A percentile compares a stretch with the other conserved stretches of the same genome.
Evolutionary conservation across 2,329 filamentous ascomycete species (phyloP).

Genomic region (Pseudonectria buxi): DNA sequence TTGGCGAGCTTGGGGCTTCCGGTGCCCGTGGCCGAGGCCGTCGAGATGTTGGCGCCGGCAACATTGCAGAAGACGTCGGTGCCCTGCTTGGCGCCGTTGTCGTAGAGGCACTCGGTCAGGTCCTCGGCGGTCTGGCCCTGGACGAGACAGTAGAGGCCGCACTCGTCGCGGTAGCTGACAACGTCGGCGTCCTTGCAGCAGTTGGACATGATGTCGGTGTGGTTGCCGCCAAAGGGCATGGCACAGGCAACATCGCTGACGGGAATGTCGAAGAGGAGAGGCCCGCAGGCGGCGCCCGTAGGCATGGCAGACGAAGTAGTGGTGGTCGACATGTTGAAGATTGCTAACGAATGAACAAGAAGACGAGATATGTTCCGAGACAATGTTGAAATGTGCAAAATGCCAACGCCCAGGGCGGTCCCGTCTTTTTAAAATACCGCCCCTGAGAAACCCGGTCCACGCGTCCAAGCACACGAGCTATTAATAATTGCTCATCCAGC

Average conservation of each 20-base stretch:
- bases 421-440: too few species aligned
- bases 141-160: slow-evolving; percentile 43
- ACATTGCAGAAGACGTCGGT: slow-evolving; percentile 39
- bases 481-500: too few species aligned
- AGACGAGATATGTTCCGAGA: too few species aligned
- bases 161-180: slow-evolving; percentile 39
- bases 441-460: too few species aligned
- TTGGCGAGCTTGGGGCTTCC: not conserved
- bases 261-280: slow-evolving; percentile 35
- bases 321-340: not conserved
- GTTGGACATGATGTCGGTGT: slow-evolving; percentile 34
- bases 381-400: too few species aligned
- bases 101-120: slow-evolving; percentile 31
- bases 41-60: slow-evolving; percentile 32
- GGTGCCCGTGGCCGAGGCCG: slow-evolving; percentile 24
- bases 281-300: not conserved
- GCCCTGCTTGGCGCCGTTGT: slow-evolving; percentile 28
- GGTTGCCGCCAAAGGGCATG: slow-evolving; percentile 31
- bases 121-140: slow-evolving; percentile 24
- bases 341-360: too few species aligned
- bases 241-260: slow-evolving; percentile 39
- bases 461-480: too few species aligned
- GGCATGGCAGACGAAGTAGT: not conserved
- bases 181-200: slow-evolving; percentile 41
- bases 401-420: too few species aligned